Conservation (phyloP, 2,329 filamentous ascomycete genomes). For the Ophiostoma tasmaniense region DNA sequence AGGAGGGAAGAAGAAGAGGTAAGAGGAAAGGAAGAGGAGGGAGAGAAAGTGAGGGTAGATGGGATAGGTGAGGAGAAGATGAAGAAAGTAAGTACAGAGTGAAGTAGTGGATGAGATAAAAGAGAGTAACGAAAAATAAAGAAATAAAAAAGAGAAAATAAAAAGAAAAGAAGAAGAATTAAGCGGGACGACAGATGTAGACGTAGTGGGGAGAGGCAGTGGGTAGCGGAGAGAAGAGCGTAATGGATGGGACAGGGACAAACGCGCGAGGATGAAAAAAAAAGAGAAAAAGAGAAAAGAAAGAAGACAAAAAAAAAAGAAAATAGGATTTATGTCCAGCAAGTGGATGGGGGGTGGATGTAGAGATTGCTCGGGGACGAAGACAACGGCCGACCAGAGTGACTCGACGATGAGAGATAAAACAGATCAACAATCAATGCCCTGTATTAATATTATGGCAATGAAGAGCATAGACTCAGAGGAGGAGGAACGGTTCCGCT, state of each 20-base stretch:
- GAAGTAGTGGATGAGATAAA: not conserved
- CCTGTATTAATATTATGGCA: no score
- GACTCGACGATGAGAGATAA: not conserved
- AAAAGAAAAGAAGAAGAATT: not conserved
- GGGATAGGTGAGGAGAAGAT: not conserved
- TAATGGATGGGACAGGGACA: not conserved
- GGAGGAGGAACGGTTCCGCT: not conserved
- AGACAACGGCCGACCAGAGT: not conserved
- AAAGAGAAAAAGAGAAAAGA: not conserved
- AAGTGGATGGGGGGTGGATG: not conserved
- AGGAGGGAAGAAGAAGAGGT: not conserved
- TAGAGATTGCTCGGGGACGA: not conserved
- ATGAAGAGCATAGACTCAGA: not conserved
- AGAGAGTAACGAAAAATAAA: not conserved
- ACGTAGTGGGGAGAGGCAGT: not conserved
- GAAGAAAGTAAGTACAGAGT: not conserved
- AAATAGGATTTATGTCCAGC: not conserved
- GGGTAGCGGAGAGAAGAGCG: not conserved
- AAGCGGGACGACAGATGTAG: slow-evolving; percentile 1
- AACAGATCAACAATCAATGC: not conserved
- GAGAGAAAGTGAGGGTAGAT: not conserved
- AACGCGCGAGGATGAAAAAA: not conserved
- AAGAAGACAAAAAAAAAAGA: not conserved
- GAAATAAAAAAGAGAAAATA: not conserved
- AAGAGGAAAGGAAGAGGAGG: not conserved